These are phyloP conservation scores for Phytopythium ostracodes DNA, from an alignment of 352 stramenopile genomes.

Conservation along the genomic window DNA sequence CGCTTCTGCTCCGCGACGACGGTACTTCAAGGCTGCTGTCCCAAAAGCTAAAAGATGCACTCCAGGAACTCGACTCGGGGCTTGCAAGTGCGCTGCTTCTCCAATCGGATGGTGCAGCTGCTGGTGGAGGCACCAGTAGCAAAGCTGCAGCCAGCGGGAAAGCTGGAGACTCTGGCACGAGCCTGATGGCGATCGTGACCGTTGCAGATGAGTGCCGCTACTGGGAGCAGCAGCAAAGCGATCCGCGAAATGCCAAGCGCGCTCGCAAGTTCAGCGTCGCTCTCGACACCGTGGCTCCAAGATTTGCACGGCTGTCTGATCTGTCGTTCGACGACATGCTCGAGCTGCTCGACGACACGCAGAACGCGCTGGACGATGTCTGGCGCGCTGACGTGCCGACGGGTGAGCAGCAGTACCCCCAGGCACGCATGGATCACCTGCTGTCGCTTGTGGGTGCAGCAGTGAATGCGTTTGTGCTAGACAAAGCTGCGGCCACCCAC, in stretches of 20 bases:
- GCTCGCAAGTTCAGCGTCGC: slow-evolving; percentile 73
- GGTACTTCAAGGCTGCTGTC: slow-evolving; percentile 44
- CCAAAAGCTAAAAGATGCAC: slow-evolving; percentile 76
- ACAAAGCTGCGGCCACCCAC: slow-evolving; percentile 24
- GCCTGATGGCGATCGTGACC: slow-evolving; percentile 73
- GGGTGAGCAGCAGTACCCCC: slow-evolving; percentile 67
- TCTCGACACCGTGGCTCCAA: slow-evolving; percentile 82
- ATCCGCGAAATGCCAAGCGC: slow-evolving; percentile 52
- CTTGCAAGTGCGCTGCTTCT: slow-evolving; percentile 44
- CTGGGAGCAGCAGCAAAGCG: slow-evolving; percentile 58
- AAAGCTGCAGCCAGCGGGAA: slow-evolving; percentile 4
- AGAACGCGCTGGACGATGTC: slow-evolving; percentile 86
- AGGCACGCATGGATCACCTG: slow-evolving; percentile 86
- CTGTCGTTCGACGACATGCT: slow-evolving; percentile 75
- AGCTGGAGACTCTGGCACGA: slow-evolving; percentile 13
- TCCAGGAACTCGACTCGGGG: slow-evolving; percentile 68
- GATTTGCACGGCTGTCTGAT: slow-evolving; percentile 52
- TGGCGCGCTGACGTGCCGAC: slow-evolving; percentile 74
- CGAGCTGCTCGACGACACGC: slow-evolving; percentile 84
- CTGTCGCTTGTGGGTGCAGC: slow-evolving; percentile 75
- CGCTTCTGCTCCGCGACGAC: slow-evolving; percentile 59
- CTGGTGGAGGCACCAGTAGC: slow-evolving; percentile 11
- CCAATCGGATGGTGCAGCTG: not conserved
- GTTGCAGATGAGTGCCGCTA: slow-evolving; percentile 87
- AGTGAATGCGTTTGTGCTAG: slow-evolving; percentile 72